Base-by-base conservation (phyloP, 2,329 filamentous ascomycete genomes). In the Salinomyces thailandicus region DNA sequence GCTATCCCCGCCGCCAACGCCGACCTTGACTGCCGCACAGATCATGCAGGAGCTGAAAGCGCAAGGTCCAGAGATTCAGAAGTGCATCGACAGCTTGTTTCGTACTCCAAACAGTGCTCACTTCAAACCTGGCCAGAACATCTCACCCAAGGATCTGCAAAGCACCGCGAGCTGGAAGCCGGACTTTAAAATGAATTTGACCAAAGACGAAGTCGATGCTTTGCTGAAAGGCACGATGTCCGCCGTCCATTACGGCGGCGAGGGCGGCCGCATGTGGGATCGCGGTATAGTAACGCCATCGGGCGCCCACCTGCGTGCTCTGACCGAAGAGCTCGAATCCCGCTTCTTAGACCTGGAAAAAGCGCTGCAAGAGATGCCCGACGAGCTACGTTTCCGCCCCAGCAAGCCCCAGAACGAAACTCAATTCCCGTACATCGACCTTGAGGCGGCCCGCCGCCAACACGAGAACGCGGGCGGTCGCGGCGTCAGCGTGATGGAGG, bases 271-370 rank as follows among this genome's bases (percentile, higher is more conserved):
- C n/a, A 47, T 59, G 18, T 66, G 64, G 41, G 62, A 62, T 1
- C 71, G 79, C 17, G 76, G 82, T 44, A 70, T 87, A 47, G 74
- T 87, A 35, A 86, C 82, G 0, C 80, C 82, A 0, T 77, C 81
- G 43, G 82, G 83, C 8, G 78, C 84, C 44, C 83, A 81, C 53
- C 67, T 89, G n/a, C 77, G 79, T 45, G 79, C 81, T 39, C 61
- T 91, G 36, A 77, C 70, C 1, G 62, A 70, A 3, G 74, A 79
- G 28, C 77, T 87, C 44, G 82, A 87, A 52, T 67, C 78, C 20
- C 71, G 72, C 4, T 87, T 81, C 46, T 63, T 89, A 8, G 68
- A 75, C 34, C 68, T 89, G 4, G 84, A 89, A 57, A 64, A 68
- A 32, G 62, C 62, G 5, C 62, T 84, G 30, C 68, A 71, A 6